phyloP scores from a whole-genome alignment of 1,284 basidiomycete species.

The Tylopilus sp. region DNA sequence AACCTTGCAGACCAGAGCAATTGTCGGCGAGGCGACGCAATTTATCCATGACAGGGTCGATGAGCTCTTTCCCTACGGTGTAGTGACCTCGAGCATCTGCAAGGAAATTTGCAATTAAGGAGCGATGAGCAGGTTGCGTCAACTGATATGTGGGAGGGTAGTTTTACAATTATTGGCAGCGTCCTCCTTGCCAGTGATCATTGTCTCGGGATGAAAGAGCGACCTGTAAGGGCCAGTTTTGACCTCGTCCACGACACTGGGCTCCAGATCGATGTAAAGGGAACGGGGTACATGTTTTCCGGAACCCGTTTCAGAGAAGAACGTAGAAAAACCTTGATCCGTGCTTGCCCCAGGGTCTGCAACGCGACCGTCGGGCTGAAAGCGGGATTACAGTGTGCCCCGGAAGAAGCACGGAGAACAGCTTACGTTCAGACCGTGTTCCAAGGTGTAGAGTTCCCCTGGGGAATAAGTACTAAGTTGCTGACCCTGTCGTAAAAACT shows the following conservation, averaged over 20 bases:
- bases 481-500: slow-evolving; percentile 32
- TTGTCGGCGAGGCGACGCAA: slow-evolving; percentile 96
- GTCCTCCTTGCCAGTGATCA: slow-evolving; percentile 99
- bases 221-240: slow-evolving; percentile 91
- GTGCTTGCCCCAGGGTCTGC: slow-evolving; percentile 67
- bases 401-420: neutral
- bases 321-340: slow-evolving; percentile 95
- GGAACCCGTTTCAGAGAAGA: slow-evolving; percentile 88
- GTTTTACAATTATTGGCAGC: slow-evolving; percentile 96
- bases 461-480: slow-evolving; percentile 3
- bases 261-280: slow-evolving; percentile 96
- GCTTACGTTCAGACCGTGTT: slow-evolving; percentile 92
- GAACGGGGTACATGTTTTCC: slow-evolving; percentile 98
- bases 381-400: neutral
- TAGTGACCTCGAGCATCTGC: slow-evolving; percentile 98
- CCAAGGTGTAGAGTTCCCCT: slow-evolving; percentile 87
- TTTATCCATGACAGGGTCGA: slow-evolving; percentile 93
- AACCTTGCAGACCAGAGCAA: slow-evolving; percentile 97
- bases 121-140: slow-evolving; percentile 14
- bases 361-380: slow-evolving; percentile 88
- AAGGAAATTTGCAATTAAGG: slow-evolving; percentile 11
- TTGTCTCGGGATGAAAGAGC: slow-evolving; percentile 98
- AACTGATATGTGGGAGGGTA: slow-evolving; percentile 12
- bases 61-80: slow-evolving; percentile 95
- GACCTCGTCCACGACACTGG: slow-evolving; percentile 95